phyloP scores from a whole-genome alignment of 2,329 filamentous ascomycete genomes.

The Claviceps fusiformis region DNA sequence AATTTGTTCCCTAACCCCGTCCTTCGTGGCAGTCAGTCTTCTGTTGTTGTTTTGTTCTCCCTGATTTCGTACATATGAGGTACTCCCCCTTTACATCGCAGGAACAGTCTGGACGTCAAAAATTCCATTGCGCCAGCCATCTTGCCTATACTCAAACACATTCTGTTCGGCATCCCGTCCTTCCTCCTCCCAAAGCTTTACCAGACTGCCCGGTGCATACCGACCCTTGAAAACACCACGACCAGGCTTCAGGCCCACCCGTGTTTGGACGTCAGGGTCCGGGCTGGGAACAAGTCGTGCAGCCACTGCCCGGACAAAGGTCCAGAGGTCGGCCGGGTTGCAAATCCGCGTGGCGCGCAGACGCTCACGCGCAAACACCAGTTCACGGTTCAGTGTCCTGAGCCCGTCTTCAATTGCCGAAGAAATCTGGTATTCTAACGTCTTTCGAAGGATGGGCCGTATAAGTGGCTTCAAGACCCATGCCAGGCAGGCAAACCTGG shows the following conservation, averaged over 20 bases:
- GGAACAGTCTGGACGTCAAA: slow-evolving; percentile 43
- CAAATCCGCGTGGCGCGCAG: slow-evolving; percentile 75
- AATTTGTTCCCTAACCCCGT: neutral
- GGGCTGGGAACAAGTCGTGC: slow-evolving; percentile 58
- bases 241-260: slow-evolving; percentile 53
- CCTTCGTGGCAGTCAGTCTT: neutral
- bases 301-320: slow-evolving; percentile 72
- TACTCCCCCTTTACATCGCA: neutral
- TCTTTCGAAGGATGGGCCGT: slow-evolving; percentile 64
- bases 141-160: slow-evolving; percentile 57
- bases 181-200: slow-evolving; percentile 82
- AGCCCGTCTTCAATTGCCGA: slow-evolving; percentile 56
- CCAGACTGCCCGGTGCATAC: slow-evolving; percentile 79
- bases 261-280: slow-evolving; percentile 62
- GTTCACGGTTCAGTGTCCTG: slow-evolving; percentile 65
- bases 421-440: slow-evolving; percentile 67
- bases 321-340: slow-evolving; percentile 62
- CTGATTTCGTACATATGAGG: neutral
- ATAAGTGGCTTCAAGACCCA: slow-evolving; percentile 79
- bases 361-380: slow-evolving; percentile 75
- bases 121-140: slow-evolving; percentile 76
- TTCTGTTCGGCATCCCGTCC: slow-evolving; percentile 55
- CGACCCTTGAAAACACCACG: slow-evolving; percentile 60
- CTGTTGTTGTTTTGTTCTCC: neutral
- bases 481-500: slow-evolving; percentile 61